Conservation (phyloP, 108 stramenopile genomes). For the Nitzschia sp. region DNA sequence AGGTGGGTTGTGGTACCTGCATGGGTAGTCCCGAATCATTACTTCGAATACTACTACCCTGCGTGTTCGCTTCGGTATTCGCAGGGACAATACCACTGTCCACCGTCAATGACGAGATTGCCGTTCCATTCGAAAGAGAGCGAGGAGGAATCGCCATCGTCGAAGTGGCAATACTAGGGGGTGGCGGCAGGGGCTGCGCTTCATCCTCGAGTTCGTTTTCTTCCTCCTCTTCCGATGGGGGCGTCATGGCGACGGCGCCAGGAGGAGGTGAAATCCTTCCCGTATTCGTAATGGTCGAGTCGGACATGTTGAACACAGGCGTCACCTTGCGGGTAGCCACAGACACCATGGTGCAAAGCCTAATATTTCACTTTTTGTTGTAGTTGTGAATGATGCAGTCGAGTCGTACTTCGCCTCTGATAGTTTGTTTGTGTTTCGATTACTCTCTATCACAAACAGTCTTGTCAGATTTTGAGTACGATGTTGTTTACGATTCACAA, state of each 20-base stretch:
- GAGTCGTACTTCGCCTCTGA: too few relatives aligned
- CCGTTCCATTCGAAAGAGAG: background rate
- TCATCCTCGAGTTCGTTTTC: background rate
- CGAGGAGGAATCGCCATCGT: slow-evolving; percentile 1
- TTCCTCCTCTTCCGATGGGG: background rate
- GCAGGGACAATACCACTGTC: background rate
- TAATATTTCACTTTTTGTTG: slow-evolving; percentile 2
- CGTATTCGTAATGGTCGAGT: background rate
- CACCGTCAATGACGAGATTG: background rate
- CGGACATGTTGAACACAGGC: background rate
- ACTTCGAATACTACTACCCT: too few relatives aligned
- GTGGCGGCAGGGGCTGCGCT: background rate
- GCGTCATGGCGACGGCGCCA: background rate
- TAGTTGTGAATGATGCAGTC: too few relatives aligned
- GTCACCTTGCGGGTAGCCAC: background rate
- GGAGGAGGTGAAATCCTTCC: slow-evolving; percentile 1
- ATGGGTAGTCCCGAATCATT: too few relatives aligned
- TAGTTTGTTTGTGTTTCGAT: too few relatives aligned
- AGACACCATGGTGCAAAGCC: slow-evolving; percentile 6
- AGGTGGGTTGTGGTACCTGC: background rate
- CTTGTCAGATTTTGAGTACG: background rate
- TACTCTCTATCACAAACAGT: too few relatives aligned
- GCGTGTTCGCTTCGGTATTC: background rate
- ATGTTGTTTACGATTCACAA: background rate
- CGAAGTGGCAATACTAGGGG: too few relatives aligned